Conservation (phyloP, 495 filamentous ascomycete genomes). For the Talaromyces trachyspermus region DNA sequence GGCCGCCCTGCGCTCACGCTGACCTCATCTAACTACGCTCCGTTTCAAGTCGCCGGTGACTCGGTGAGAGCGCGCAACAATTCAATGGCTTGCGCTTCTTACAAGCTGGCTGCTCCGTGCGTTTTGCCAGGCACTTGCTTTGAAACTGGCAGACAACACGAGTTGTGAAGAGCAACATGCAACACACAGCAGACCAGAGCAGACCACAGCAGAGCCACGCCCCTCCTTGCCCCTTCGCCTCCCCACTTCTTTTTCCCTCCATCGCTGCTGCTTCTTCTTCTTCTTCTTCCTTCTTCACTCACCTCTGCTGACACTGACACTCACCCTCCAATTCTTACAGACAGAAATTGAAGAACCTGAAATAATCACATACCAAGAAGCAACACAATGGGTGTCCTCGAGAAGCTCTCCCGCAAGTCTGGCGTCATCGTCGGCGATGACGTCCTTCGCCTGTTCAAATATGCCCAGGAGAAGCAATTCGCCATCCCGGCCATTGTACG, state of each 20-base stretch:
- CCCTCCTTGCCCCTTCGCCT: constrained; percentile 15
- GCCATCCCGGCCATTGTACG: constrained; percentile 86
- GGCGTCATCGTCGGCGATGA: constrained; percentile 87
- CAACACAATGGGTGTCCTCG: constrained; percentile 54
- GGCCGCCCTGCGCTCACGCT: no score
- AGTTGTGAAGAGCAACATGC: no score
- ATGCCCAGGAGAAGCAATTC: constrained; percentile 75
- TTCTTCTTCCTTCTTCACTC: constrained; percentile 9
- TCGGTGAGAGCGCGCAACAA: no score
- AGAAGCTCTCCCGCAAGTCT: constrained; percentile 65
- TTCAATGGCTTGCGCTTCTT: no score
- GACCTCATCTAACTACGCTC: constrained; percentile 16
- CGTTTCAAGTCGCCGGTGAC: constrained; percentile 16
- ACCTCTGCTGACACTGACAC: constrained; percentile 1
- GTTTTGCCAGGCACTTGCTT: constrained; percentile 12
- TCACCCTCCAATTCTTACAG: neutral
- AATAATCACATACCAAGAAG: constrained; percentile 10
- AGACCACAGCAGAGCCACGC: no score
- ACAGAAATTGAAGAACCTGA: neutral
- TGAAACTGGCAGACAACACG: no score
- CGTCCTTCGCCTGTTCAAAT: constrained; percentile 71
- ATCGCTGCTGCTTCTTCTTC: constrained; percentile 2
- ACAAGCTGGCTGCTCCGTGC: constrained; percentile 8
- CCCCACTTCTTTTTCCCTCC: constrained; percentile 9
- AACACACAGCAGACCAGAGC: no score